These are phyloP conservation scores for Ramaria sp. DNA, from an alignment of 768 basidiomycete species.

Conservation along the genomic window DNA sequence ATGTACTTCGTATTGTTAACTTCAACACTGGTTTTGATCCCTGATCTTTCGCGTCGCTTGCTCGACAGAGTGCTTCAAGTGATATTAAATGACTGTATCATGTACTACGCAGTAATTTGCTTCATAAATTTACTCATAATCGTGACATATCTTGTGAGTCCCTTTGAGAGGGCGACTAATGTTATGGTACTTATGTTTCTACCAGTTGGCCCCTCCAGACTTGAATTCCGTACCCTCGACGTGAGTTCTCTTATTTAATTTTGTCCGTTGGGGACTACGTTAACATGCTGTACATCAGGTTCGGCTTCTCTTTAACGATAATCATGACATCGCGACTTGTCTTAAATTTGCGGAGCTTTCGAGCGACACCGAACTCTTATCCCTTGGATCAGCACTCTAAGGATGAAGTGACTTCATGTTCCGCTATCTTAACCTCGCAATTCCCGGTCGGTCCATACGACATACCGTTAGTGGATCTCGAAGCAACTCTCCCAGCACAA, in stretches of 20 bases:
- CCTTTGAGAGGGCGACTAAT: not conserved
- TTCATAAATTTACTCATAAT: not conserved
- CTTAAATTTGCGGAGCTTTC: not conserved
- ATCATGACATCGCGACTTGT: not conserved
- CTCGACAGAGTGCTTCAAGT: not conserved
- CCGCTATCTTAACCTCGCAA: not conserved
- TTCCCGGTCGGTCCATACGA: not conserved
- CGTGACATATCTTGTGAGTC: not conserved
- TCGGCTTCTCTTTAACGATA: not conserved
- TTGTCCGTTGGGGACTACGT: not conserved
- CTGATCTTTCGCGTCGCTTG: too few relatives aligned
- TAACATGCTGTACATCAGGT: not conserved
- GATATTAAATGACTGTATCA: conserved; percentile 2
- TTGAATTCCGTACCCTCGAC: not conserved
- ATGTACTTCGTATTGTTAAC: not conserved
- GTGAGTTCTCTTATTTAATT: not conserved
- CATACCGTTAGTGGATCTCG: not conserved
- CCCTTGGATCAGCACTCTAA: not conserved
- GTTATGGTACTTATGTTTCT: not conserved
- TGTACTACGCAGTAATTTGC: conserved; percentile 3
- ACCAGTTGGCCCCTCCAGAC: not conserved
- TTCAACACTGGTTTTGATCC: not conserved
- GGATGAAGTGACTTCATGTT: not conserved
- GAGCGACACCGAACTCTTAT: not conserved
- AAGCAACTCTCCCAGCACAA: not conserved